Evolutionary conservation across 352 stramenopile genomes (phyloP), one percentile per base, ranked within the genome.

Genomic region (Peronospora belbahrii): DNA sequence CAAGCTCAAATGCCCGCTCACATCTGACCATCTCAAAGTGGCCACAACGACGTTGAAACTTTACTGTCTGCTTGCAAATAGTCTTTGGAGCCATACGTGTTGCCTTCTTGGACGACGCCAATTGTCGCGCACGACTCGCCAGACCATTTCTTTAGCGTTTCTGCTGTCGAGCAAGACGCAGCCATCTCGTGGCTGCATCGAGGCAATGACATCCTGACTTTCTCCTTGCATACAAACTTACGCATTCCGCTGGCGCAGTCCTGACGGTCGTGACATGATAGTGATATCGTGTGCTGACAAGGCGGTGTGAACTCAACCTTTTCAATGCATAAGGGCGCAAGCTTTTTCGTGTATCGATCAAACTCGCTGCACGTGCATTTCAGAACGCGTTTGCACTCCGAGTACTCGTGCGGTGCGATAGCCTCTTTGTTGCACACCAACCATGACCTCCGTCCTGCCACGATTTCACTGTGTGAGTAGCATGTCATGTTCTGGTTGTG

Each of bases 1-100:
- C 64, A 33, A 91, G 65, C 19, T 85, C 76, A 39, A 94, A 92
- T 1, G 83, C 80, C 40, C 67, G 55, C 36, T 82, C 74, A 23
- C 83, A 94, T 31, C 67, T 61, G 13, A 81, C 46, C 7, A 37
- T 59, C 27, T 70, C 59, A 33, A 67, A 55, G 22, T 94, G 83
- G 0, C 77, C 76, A 42, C 83, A 94, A 3, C 27, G 56, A 8
- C 76, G 63, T 25, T 74, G 53, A 57, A 94, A 89, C 13, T 41
- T 80, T 0, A 89, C 72, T 7, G 25, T 51, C 31, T 70, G 52
- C 8, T 61, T 67, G 46, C 84, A 95, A 18, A 64, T 87, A 70
- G 37, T 93, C 84, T 41, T 85, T 74, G 17, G 64, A 37, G 1
- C 80, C 84, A 40, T 89, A 95, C 1, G 22, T 27, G 11, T 62